A percentile compares a stretch with the other conserved stretches of the same genome.
Evolutionary conservation across 1,284 basidiomycete genomes (phyloP).

Genomic region (Cryptococcus sp.): DNA sequence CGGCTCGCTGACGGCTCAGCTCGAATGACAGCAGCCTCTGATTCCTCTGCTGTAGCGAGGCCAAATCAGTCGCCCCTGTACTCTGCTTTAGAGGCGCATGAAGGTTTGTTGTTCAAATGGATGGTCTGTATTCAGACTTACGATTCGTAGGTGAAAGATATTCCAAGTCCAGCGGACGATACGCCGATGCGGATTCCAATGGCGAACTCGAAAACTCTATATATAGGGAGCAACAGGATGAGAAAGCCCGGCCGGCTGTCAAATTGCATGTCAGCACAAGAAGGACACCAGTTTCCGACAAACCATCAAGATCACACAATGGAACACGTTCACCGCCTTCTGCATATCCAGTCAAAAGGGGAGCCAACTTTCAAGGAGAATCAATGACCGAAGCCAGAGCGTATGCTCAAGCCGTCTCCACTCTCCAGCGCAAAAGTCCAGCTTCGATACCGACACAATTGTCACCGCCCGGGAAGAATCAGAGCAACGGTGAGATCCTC

Average conservation of each 20-base stretch:
- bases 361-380: neutral
- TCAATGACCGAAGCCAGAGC: conserved; percentile 6
- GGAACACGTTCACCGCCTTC: neutral
- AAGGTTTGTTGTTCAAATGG: too few species aligned
- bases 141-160: too few species aligned
- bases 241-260: neutral
- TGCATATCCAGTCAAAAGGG: too few species aligned
- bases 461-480: neutral
- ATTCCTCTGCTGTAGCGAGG: too few species aligned
- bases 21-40: neutral
- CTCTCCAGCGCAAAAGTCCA: neutral
- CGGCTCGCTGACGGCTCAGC: neutral
- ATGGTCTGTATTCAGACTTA: too few species aligned
- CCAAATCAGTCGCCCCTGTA: too few species aligned
- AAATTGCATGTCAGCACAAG: neutral
- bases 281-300: neutral
- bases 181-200: too few species aligned
- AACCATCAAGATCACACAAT: neutral
- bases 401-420: conserved; percentile 3
- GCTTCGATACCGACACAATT: neutral
- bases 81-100: too few species aligned
- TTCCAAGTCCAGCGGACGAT: too few species aligned
- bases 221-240: neutral
- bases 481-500: neutral
- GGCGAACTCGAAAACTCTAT: too few species aligned